Evolutionary conservation across 352 stramenopile genomes (phyloP), one percentile per base, ranked within the genome.

Genomic region (Pythium sp.): DNA sequence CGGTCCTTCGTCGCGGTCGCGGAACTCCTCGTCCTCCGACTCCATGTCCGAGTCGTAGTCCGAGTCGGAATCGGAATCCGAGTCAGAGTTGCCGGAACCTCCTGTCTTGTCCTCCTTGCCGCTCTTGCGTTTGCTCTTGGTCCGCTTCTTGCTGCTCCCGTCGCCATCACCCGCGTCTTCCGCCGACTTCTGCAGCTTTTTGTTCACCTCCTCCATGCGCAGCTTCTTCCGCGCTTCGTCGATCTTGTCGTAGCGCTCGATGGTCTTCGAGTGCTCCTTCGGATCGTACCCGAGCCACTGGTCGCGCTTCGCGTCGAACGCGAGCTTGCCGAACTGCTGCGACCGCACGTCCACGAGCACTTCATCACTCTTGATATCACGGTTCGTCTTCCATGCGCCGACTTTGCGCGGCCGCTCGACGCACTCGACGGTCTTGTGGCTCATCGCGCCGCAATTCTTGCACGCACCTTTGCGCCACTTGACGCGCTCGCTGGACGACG

Each of bases 241-340:
- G 65, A 95, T 89, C 72, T 93, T 91, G 54, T 93, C 84, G 68
- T 93, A 94, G 5, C 88, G 77, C 57, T 80, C 81, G 51, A 95
- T 86, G 12, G 88, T 94, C 67, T 86, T 82, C 34, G 74, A 69
- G 72, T 95, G 88, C 41, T 95, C 88, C 64, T 88, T 89, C 2
- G 86, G 83, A 63, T 93, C 81, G 72, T 98, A 99, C 34, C 97
- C 97, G 51, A 98, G 93, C 90, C 98, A 99, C 60, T 97, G 82
- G 82, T 99, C 97, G 59, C 98, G 87, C 79, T 99, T 99, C 38
- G 93, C 97, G 72, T 99, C 97, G 78, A 98, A 99, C 41, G 94
- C 92, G 55, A 99, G 83, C 67, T 99, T 98, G 20, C 96, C 92
- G 55, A 92, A 93, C 67, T 92, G 79, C 67, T 93, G 83, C 22